Percentiles rank a stretch among this genome's conserved stretches.
phyloP scores from a whole-genome alignment of 1,139 yeast genomes.

The Protomyces gravidus region DNA sequence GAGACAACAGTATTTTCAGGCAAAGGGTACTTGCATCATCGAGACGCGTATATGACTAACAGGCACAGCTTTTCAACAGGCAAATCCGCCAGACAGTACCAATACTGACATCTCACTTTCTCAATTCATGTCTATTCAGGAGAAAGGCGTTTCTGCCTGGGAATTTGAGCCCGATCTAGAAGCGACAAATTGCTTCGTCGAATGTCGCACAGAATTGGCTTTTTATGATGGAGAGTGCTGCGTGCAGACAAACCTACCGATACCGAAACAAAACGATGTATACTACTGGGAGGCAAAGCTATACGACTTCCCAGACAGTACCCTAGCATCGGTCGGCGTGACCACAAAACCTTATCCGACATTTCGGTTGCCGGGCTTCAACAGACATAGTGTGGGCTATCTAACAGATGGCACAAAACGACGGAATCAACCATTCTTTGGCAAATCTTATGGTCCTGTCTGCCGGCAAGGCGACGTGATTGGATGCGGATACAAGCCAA shows the following conservation, averaged over 20 bases:
- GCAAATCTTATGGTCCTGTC: constrained; percentile 58
- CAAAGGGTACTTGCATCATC: constrained; percentile 45
- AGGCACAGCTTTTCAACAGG: constrained; percentile 43
- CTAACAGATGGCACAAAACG: constrained; percentile 81
- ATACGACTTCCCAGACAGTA: constrained; percentile 55
- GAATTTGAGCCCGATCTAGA: constrained; percentile 69
- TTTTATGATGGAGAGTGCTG: constrained; percentile 70
- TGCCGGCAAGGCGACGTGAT: constrained; percentile 81
- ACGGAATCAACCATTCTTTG: constrained; percentile 75
- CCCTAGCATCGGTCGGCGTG: constrained; percentile 67
- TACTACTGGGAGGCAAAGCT: constrained; percentile 85
- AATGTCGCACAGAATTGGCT: constrained; percentile 70
- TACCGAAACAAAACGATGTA: constrained; percentile 79
- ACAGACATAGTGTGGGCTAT: constrained; percentile 77
- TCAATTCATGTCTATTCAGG: constrained; percentile 64
- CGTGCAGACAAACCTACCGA: constrained; percentile 77
- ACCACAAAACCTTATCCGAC: constrained; percentile 86
- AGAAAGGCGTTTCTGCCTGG: constrained; percentile 91
- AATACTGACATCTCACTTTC: constrained; percentile 45
- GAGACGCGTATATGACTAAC: constrained; percentile 46
- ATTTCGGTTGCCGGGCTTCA: constrained; percentile 71
- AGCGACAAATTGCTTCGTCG: constrained; percentile 58
- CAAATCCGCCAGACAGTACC: constrained; percentile 47
- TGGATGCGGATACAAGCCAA: constrained; percentile 81
- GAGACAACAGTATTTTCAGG: constrained; percentile 50